A percentile compares a stretch with the other conserved stretches of the same genome.
Evolutionary conservation across 257 asterid species (phyloP).

Genomic region (Solanum clarkiae): DNA sequence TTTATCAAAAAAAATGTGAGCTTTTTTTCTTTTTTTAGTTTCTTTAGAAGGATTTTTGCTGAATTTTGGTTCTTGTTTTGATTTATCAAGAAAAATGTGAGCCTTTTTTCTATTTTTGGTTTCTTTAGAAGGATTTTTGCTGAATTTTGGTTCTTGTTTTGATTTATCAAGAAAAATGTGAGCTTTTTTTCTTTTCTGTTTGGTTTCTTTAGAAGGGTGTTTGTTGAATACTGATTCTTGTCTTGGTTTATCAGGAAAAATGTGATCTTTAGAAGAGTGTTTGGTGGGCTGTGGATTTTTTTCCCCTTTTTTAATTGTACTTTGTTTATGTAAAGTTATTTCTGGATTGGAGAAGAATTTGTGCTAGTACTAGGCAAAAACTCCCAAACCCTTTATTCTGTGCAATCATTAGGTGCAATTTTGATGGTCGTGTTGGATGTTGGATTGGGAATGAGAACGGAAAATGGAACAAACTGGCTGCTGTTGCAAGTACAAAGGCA

Average conservation of each 20-base stretch:
- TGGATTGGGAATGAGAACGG: conserved; percentile 44
- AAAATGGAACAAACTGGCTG: conserved; percentile 16
- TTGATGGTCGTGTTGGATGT: conserved; percentile 48
- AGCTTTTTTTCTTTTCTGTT: not conserved
- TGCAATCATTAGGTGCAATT: conserved; percentile 59
- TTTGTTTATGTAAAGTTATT: conserved; percentile 23
- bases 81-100: not conserved
- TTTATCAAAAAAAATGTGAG: not conserved
- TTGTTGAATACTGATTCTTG: not conserved
- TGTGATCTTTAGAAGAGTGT: not conserved
- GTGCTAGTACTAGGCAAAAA: conserved; percentile 28
- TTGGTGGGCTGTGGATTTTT: not conserved
- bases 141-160: not conserved
- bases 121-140: not conserved
- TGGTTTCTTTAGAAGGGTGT: not conserved
- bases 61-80: not conserved
- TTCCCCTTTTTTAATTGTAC: not conserved
- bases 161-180: not conserved
- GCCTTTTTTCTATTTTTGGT: too few species aligned
- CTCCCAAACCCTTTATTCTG: conserved; percentile 55
- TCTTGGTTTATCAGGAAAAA: not conserved
- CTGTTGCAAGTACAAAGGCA: conserved; percentile 23
- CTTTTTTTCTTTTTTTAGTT: not conserved
- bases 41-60: not conserved
- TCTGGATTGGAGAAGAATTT: conserved; percentile 35